Conservation (phyloP, 768 basidiomycete species). For the Exsudoporus frostii region DNA sequence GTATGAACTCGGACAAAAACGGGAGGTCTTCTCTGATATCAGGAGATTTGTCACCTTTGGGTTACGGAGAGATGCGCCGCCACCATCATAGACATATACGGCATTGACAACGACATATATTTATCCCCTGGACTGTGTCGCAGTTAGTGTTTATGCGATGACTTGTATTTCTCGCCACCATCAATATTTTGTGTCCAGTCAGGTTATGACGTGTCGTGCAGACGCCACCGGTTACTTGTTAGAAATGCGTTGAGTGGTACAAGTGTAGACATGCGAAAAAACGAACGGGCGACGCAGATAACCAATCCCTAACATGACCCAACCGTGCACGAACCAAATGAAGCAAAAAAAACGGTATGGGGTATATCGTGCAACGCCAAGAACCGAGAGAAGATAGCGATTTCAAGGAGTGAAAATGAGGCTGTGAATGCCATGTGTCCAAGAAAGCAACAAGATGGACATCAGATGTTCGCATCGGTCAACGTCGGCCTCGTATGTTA, state of each 20-base stretch:
- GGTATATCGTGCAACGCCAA: constrained; percentile 18
- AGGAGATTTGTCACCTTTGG: constrained; percentile 88
- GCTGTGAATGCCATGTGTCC: constrained; percentile 8
- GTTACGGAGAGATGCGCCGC: constrained; percentile 62
- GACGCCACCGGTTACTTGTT: not conserved
- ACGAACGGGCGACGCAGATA: constrained; percentile 1
- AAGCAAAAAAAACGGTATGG: constrained; percentile 1
- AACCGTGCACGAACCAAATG: not conserved
- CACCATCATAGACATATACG: constrained; percentile 19
- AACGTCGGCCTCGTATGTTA: constrained; percentile 14
- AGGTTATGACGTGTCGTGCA: not conserved
- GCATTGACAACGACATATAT: not conserved
- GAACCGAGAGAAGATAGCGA: not conserved
- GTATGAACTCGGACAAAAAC: constrained; percentile 46
- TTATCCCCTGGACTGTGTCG: not conserved
- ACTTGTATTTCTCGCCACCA: constrained; percentile 4
- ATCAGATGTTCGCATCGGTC: not conserved
- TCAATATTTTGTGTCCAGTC: constrained; percentile 7
- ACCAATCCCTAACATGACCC: not conserved
- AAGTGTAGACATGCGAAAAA: constrained; percentile 10
- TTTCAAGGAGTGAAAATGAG: constrained; percentile 9
- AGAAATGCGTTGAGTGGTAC: constrained; percentile 17
- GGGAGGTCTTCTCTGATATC: constrained; percentile 87
- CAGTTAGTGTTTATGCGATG: not conserved
- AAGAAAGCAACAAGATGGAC: constrained; percentile 12